Evolutionary conservation across 2,329 filamentous ascomycete genomes (phyloP), one percentile per base, ranked within the genome.

Genomic region (Penicillium sp.): DNA sequence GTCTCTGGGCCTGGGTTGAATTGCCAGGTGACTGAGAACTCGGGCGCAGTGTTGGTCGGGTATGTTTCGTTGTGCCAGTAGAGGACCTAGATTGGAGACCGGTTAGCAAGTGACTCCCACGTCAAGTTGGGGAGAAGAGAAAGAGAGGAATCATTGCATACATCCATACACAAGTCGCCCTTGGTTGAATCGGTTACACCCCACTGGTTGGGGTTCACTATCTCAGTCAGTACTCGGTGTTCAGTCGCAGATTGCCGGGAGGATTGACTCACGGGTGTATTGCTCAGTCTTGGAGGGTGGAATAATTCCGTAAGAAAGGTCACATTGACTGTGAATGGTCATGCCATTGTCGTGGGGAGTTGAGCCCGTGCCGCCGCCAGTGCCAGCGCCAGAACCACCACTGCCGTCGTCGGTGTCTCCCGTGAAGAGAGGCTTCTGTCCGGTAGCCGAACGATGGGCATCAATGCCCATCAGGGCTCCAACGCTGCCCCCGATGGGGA

Each of bases 171-270:
- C 24, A 83, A 64, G 16, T 60, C 65, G 36, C 79, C 79, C 14
- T 70, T 65, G 9, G 70, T 70, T 11, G 56, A 14, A 14, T 13
- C 9, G 21, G 70, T 59, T 63, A 78, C 75, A 51, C 78, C 79
- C 81, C 81, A 83, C 67, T 82, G 81, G 59, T 83, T 83, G 44
- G 81, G 81, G 61, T 83, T 83, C 51, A 82, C 81, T 83, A 53
- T 24, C 21, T 32, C 16, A 6, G 32, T 42, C 21, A 59, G 48
- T 52, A 5, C 9, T 53, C 11, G 6, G 34, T 36, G n/a, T 36
- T 36, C 13, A 10, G 11, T 53, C n/a, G 24, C 9, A 29, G 36
- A 13, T 29, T 24, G n/a, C 6, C 21, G 22, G 24, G 31, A 34
- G 3, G n/a, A 9, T 36, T 39, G 27, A 75, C 79, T 73, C 61